These are phyloP conservation scores for Yamadazyma buinensis DNA, from an alignment of 1,139 yeast genomes.

Conservation along the genomic window DNA sequence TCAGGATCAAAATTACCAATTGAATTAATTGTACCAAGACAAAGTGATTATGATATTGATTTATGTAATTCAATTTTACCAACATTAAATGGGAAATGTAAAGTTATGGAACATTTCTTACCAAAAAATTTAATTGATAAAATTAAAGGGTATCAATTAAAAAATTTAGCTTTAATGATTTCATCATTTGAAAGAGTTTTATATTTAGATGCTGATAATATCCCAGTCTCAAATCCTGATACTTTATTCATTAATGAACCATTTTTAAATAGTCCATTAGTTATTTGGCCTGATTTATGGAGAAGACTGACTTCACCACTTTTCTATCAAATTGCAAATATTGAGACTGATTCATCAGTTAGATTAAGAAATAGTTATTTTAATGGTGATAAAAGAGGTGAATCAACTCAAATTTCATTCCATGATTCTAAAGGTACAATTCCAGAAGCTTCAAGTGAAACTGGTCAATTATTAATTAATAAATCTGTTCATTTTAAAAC, in stretches of 20 bases:
- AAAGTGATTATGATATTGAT: conserved; percentile 26
- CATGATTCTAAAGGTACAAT: conserved; percentile 57
- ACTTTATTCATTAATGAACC: conserved; percentile 28
- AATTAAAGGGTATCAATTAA: conserved; percentile 29
- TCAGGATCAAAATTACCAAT: conserved; percentile 55
- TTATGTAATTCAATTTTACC: conserved; percentile 30
- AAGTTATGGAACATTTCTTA: conserved; percentile 29
- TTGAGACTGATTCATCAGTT: conserved; percentile 17
- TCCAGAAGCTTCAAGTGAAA: conserved; percentile 59
- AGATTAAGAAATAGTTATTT: conserved; percentile 26
- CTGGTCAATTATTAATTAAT: conserved; percentile 55
- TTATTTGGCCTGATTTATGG: conserved; percentile 42
- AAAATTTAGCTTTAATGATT: conserved; percentile 31
- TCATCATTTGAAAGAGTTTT: conserved; percentile 31
- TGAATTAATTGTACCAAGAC: conserved; percentile 42
- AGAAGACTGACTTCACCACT: conserved; percentile 35
- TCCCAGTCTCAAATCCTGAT: conserved; percentile 33
- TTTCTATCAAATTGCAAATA: conserved; percentile 28
- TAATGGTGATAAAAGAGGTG: conserved; percentile 25
- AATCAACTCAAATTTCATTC: conserved; percentile 16
- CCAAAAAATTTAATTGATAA: conserved; percentile 18
- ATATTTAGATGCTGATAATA: conserved; percentile 36
- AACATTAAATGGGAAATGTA: conserved; percentile 27
- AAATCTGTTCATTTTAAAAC: conserved; percentile 49
- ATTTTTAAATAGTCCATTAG: conserved; percentile 23